Evolutionary conservation across 2,329 filamentous ascomycete genomes (phyloP).

Genomic region (Ophiostoma piceae): DNA sequence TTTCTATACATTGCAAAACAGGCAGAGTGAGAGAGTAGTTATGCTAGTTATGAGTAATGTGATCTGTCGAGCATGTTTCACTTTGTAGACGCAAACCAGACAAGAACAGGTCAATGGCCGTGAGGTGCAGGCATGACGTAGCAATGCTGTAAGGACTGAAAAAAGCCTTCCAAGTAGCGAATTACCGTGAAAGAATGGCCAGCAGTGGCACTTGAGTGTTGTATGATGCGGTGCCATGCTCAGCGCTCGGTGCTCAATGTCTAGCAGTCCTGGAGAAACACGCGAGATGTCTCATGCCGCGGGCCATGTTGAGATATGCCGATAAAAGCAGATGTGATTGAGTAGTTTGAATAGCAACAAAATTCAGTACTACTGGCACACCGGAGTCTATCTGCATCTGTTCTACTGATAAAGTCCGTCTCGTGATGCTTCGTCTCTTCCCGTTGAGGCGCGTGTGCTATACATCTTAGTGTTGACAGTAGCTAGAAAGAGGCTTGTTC

Average conservation of each 20-base stretch:
- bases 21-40: background rate
- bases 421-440: background rate
- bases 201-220: background rate
- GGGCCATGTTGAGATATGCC: background rate
- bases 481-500: too few relatives aligned
- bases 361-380: too few relatives aligned
- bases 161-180: background rate
- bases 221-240: too few relatives aligned
- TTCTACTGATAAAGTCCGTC: background rate
- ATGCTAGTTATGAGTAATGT: background rate
- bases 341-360: background rate
- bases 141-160: background rate
- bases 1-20: too few relatives aligned
- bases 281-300: constrained; percentile 11
- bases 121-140: background rate
- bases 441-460: background rate
- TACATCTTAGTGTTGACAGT: background rate
- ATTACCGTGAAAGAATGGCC: background rate
- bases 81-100: background rate
- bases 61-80: background rate
- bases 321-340: background rate
- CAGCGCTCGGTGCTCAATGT: too few relatives aligned
- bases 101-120: background rate
- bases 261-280: background rate
- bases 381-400: too few relatives aligned